Base-by-base conservation (phyloP, 2,329 filamentous ascomycete species). In the Fusarium sp. region DNA sequence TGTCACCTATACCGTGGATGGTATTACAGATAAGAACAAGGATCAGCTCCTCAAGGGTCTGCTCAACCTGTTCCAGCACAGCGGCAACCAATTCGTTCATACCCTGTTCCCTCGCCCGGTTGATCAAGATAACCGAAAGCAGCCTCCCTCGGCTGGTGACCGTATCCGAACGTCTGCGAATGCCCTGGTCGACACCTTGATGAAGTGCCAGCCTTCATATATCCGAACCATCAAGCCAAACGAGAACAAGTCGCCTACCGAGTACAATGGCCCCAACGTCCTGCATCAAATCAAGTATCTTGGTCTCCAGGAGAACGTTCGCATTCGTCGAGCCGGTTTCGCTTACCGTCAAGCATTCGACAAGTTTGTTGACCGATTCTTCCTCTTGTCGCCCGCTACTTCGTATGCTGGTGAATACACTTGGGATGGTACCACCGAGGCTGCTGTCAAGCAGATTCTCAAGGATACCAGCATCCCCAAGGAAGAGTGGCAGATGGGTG, bases 1-100 rank as follows among this genome's bases (percentile, higher is more conserved):
- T 83, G 96, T 99, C 76, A 92, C 91, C 75, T 99, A 99, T 83
- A 94, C 93, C 2, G 93, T 98, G 4, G 94, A 97, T 66, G 96
- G 96, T 69, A 99, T 99, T 87, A 99, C 96, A 1, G 96, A 99
- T 83, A 99, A 99, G 89, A 99, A 98, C 87, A 99, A 98, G 87
- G 96, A 99, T 80, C 94, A 97, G 83, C 88, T 99, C 52, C 87
- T 98, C 67, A 99, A 99, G 86, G 96, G 98, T 77, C 87, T 99
- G 47, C 89, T 98, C 61, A 96, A 94, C 80, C 87, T 99, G 40
- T 93, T 98, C 79, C 92, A 93, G 71, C 90, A 91, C 75, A 98
- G 95, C 80, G 89, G 91, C 67, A 98, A 98, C 84, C 84, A 86
- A 20, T 99, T 98, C 78, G 87, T 98, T 11, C 96, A 97, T 79